A percentile compares a stretch with the other conserved stretches of the same genome.
Conservation (phyloP, 1,139 yeast species). For the Geotrichum macrosporum region DNA sequence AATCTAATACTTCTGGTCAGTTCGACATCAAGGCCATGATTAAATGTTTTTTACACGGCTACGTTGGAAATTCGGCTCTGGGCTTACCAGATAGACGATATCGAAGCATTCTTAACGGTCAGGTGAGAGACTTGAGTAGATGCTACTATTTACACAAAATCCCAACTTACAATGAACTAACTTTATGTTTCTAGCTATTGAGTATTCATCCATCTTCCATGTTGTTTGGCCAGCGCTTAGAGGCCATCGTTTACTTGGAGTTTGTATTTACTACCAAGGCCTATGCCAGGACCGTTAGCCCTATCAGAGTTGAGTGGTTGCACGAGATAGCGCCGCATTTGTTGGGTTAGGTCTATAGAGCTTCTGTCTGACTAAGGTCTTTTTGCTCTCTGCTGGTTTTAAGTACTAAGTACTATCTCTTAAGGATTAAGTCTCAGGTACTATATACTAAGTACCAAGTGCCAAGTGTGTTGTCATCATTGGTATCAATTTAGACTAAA, state of each 20-base stretch:
- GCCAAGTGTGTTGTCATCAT: too few species aligned
- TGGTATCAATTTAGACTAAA: too few species aligned
- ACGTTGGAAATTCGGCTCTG: slow-evolving; percentile 78
- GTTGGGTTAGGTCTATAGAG: slow-evolving; percentile 12
- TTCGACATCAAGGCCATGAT: slow-evolving; percentile 58
- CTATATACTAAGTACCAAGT: too few species aligned
- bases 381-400: too few species aligned
- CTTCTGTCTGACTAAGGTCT: too few species aligned
- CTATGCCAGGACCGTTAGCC: slow-evolving; percentile 82
- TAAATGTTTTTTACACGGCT: slow-evolving; percentile 74
- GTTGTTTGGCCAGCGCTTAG: slow-evolving; percentile 74
- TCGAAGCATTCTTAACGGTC: slow-evolving; percentile 64
- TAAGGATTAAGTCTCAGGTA: too few species aligned
- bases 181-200: slow-evolving; percentile 36
- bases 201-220: slow-evolving; percentile 91
- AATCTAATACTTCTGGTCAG: slow-evolving; percentile 19
- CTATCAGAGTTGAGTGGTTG: slow-evolving; percentile 81
- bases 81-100: slow-evolving; percentile 94
- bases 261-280: slow-evolving; percentile 91
- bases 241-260: slow-evolving; percentile 91
- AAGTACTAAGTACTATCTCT: too few species aligned
- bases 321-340: slow-evolving; percentile 73
- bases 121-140: slow-evolving; percentile 32
- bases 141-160: neutral
- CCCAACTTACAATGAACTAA: neutral